phyloP scores from a whole-genome alignment of 225 moss, liverwort and hornwort species.

The Pleurozium schreberi region DNA sequence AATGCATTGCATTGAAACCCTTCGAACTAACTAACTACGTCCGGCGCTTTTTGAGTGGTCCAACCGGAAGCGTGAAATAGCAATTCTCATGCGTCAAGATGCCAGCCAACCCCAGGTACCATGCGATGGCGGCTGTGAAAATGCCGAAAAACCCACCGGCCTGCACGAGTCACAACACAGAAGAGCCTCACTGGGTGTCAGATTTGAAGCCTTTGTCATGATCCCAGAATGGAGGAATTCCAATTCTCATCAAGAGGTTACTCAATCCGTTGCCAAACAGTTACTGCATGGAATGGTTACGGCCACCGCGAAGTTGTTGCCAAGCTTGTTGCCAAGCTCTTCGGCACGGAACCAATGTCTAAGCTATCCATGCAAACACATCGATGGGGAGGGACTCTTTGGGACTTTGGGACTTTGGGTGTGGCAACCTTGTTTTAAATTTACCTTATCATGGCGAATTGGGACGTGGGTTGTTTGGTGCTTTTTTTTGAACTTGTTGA shows the following conservation, averaged over 20 bases:
- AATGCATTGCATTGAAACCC: background rate
- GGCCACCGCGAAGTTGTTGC: background rate
- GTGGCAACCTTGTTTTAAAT: too few relatives aligned
- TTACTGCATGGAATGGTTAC: background rate
- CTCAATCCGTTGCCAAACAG: background rate
- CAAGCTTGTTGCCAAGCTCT: background rate
- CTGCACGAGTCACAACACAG: background rate
- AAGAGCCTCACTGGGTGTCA: background rate
- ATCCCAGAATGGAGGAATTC: background rate
- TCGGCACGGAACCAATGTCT: background rate
- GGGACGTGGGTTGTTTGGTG: too few relatives aligned
- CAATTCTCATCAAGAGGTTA: background rate
- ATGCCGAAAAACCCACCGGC: constrained; percentile 52
- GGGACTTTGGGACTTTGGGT: too few relatives aligned
- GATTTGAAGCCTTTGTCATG: background rate
- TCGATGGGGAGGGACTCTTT: too few relatives aligned
- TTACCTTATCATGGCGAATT: too few relatives aligned
- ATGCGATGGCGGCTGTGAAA: constrained; percentile 32
- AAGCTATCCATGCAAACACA: background rate
- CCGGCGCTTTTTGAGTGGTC: background rate
- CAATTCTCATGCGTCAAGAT: constrained; percentile 34
- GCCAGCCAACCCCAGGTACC: constrained; percentile 34
- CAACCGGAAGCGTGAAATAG: constrained; percentile 56
- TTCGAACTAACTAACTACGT: background rate
- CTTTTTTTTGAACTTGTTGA: too few relatives aligned